Conservation (phyloP, 2,329 filamentous ascomycete species). For the Ceratocystis colombiana region DNA sequence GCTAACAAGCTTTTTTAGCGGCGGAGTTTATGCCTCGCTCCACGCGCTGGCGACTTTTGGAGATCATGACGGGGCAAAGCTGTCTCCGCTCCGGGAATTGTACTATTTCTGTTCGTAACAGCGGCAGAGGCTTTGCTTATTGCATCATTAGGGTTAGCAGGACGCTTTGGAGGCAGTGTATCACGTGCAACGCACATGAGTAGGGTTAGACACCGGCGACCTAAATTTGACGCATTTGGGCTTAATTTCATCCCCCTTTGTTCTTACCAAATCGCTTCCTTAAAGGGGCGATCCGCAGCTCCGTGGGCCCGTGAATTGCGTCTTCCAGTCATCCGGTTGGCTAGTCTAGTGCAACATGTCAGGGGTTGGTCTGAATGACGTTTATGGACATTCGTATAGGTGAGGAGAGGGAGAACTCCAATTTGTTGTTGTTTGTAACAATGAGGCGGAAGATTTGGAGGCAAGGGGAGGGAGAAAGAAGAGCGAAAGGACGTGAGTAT, state of each 20-base stretch:
- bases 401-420: not conserved
- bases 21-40: no score
- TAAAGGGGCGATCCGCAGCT: constrained; percentile 7
- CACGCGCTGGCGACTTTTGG: no score
- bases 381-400: not conserved
- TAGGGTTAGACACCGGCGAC: not conserved
- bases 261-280: not conserved
- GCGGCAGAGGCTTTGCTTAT: no score
- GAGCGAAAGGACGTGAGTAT: not conserved
- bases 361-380: not conserved
- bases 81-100: no score
- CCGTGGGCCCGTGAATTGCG: constrained; percentile 12
- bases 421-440: not conserved
- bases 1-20: no score
- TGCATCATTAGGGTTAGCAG: no score
- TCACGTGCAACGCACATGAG: not conserved
- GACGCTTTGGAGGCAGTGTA: no score
- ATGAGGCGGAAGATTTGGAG: not conserved
- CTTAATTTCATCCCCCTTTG: not conserved
- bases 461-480: not conserved
- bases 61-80: no score
- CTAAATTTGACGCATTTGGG: not conserved
- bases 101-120: no score
- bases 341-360: constrained; percentile 5
- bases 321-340: constrained; percentile 17